These are phyloP conservation scores for Stachybotrys echinatus DNA, from an alignment of 2,329 filamentous ascomycete species.

Conservation along the genomic window DNA sequence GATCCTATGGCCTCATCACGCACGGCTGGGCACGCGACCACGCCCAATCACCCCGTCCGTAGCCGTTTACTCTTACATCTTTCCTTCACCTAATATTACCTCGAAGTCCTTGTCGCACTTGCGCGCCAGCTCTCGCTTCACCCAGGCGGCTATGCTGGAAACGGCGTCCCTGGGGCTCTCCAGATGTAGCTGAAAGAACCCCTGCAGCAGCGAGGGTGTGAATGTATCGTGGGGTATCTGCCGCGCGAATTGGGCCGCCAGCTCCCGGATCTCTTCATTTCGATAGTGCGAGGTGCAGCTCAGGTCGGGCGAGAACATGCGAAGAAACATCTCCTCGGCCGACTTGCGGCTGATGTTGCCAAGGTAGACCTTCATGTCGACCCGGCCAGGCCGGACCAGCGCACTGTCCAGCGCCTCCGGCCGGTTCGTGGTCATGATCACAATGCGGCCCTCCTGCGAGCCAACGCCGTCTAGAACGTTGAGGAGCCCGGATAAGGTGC, in stretches of 20 bases:
- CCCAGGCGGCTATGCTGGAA: slow-evolving; percentile 28
- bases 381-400: slow-evolving; percentile 59
- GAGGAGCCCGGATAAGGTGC: slow-evolving; percentile 59
- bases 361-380: slow-evolving; percentile 60
- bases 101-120: slow-evolving; percentile 24
- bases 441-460: slow-evolving; percentile 62
- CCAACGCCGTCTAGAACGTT: slow-evolving; percentile 69
- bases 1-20: neutral
- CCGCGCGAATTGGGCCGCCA: slow-evolving; percentile 49
- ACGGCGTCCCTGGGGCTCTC: slow-evolving; percentile 32
- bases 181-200: slow-evolving; percentile 38
- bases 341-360: slow-evolving; percentile 38
- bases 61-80: slow-evolving; percentile 4
- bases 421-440: slow-evolving; percentile 71
- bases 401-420: slow-evolving; percentile 60
- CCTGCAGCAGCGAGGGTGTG: slow-evolving; percentile 45
- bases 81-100: slow-evolving; percentile 11
- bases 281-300: slow-evolving; percentile 16
- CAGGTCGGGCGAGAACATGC: slow-evolving; percentile 36
- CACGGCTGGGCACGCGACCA: too few relatives aligned
- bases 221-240: slow-evolving; percentile 42
- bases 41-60: neutral
- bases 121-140: slow-evolving; percentile 24
- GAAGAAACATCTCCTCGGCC: slow-evolving; percentile 39
- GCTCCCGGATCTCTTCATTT: slow-evolving; percentile 28